A percentile compares a stretch with the other conserved stretches of the same genome.
phyloP scores from a whole-genome alignment of 2,329 filamentous ascomycete genomes.

The Fusarium ramigenum region DNA sequence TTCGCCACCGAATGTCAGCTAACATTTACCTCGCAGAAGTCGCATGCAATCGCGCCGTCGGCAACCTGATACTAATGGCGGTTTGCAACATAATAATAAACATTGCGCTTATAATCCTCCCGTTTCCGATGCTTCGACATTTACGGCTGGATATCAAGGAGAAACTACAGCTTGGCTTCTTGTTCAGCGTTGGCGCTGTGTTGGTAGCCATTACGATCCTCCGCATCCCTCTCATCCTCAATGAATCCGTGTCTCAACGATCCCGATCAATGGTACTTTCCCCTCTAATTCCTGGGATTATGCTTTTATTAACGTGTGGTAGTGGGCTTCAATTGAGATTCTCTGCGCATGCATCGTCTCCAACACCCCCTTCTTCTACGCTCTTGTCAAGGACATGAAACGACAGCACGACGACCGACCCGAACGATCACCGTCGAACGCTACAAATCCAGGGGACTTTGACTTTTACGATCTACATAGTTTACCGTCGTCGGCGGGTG shows the following conservation, averaged over 20 bases:
- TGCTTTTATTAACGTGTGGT: background rate
- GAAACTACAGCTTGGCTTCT: constrained; percentile 36
- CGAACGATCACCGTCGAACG: constrained; percentile 17
- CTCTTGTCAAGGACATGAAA: constrained; percentile 41
- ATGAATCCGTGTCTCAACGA: constrained; percentile 41
- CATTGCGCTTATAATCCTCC: constrained; percentile 44
- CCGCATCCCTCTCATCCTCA: constrained; percentile 44
- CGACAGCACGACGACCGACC: constrained; percentile 39
- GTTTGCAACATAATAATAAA: constrained; percentile 45
- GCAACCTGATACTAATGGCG: constrained; percentile 44
- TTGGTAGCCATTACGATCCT: constrained; percentile 44
- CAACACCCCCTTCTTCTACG: constrained; percentile 46
- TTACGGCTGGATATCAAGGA: constrained; percentile 26
- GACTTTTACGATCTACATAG: constrained; percentile 30
- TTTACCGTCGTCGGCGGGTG: constrained; percentile 11
- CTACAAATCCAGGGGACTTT: constrained; percentile 7
- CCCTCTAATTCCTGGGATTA: too few relatives aligned
- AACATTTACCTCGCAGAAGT: background rate
- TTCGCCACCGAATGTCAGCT: background rate
- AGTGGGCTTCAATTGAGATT: constrained; percentile 48
- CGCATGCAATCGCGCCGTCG: constrained; percentile 40
- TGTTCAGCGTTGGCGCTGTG: constrained; percentile 43
- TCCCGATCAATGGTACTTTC: constrained; percentile 43
- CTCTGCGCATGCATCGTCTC: constrained; percentile 46
- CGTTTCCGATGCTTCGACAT: constrained; percentile 44